phyloP scores from a whole-genome alignment of 352 stramenopile genomes.

The Phytopythium aichiense region DNA sequence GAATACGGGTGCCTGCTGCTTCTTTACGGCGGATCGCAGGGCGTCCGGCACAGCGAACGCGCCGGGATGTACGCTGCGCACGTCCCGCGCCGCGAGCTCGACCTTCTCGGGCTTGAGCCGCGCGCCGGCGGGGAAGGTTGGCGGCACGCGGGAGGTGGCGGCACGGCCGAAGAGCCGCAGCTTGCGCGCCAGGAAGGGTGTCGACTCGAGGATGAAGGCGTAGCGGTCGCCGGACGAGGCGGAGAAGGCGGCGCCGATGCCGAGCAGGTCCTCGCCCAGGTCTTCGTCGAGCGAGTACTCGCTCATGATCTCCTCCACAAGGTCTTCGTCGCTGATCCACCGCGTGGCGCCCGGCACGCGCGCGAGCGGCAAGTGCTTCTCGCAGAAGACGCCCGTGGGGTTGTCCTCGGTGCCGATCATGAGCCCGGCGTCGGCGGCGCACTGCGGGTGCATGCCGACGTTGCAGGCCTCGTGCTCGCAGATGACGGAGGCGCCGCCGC shows the following conservation, averaged over 20 bases:
- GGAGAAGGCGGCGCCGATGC: slow-evolving; percentile 7
- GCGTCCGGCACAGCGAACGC: slow-evolving; percentile 35
- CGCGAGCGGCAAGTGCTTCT: slow-evolving; percentile 71
- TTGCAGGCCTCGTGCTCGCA: slow-evolving; percentile 80
- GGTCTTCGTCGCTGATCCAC: slow-evolving; percentile 80
- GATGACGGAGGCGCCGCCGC: slow-evolving; percentile 71
- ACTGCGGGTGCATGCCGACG: slow-evolving; percentile 74
- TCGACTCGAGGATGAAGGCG: slow-evolving; percentile 75
- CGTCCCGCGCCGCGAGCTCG: slow-evolving; percentile 20
- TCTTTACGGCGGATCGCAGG: slow-evolving; percentile 41
- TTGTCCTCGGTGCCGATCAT: slow-evolving; percentile 78
- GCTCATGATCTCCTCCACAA: slow-evolving; percentile 84
- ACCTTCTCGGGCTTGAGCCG: background rate
- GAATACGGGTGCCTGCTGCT: slow-evolving; percentile 38
- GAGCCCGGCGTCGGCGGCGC: slow-evolving; percentile 67
- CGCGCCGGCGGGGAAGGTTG: background rate
- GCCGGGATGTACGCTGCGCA: slow-evolving; percentile 34
- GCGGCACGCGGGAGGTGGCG: slow-evolving; percentile 10
- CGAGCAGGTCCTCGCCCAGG: slow-evolving; percentile 19
- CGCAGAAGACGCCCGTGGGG: slow-evolving; percentile 70
- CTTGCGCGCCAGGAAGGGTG: slow-evolving; percentile 49
- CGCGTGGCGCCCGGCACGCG: slow-evolving; percentile 74
- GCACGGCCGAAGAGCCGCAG: slow-evolving; percentile 38
- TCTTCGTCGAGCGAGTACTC: slow-evolving; percentile 58
- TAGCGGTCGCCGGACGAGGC: slow-evolving; percentile 37